Percentiles rank a stretch among this genome's conserved stretches.
phyloP scores from a whole-genome alignment of 495 filamentous ascomycete genomes.

The Cetradonia linearis region DNA sequence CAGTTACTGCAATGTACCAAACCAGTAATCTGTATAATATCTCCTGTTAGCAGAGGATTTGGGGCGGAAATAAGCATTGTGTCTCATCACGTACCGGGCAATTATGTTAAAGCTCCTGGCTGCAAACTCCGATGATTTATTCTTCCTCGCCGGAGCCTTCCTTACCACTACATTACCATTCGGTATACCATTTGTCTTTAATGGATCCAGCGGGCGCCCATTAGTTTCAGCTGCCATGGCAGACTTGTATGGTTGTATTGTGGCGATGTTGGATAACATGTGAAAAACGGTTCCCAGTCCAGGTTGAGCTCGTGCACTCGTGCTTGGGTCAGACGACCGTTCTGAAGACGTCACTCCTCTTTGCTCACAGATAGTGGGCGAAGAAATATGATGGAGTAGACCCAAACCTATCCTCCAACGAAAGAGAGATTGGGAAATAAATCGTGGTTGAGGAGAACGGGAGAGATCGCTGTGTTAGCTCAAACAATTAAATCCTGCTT shows the following conservation, averaged over 20 bases:
- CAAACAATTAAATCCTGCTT: conserved; percentile 11
- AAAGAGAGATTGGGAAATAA: not conserved
- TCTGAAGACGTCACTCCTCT: not conserved
- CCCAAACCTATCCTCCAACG: not conserved
- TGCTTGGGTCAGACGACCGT: not conserved
- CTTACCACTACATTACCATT: conserved; percentile 20
- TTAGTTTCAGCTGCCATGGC: conserved; percentile 23
- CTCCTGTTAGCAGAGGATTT: conserved; percentile 9
- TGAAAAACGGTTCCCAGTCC: not conserved
- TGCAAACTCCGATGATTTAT: conserved; percentile 25
- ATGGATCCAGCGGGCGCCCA: conserved; percentile 21
- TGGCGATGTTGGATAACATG: not conserved
- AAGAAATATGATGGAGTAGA: not conserved
- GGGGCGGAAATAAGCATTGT: not conserved
- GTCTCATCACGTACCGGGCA: conserved; percentile 46
- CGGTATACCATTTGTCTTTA: conserved; percentile 13
- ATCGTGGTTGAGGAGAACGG: not conserved
- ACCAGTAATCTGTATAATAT: conserved; percentile 50
- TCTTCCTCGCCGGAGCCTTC: conserved; percentile 2
- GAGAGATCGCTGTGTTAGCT: conserved; percentile 3
- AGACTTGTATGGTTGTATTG: conserved; percentile 16
- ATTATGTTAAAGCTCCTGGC: conserved; percentile 46
- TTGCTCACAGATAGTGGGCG: not conserved
- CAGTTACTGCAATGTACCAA: conserved; percentile 76
- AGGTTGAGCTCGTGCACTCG: not conserved